Evolutionary conservation across 2,329 filamentous ascomycete genomes (phyloP).

Genomic region (Ilyonectria sp.): DNA sequence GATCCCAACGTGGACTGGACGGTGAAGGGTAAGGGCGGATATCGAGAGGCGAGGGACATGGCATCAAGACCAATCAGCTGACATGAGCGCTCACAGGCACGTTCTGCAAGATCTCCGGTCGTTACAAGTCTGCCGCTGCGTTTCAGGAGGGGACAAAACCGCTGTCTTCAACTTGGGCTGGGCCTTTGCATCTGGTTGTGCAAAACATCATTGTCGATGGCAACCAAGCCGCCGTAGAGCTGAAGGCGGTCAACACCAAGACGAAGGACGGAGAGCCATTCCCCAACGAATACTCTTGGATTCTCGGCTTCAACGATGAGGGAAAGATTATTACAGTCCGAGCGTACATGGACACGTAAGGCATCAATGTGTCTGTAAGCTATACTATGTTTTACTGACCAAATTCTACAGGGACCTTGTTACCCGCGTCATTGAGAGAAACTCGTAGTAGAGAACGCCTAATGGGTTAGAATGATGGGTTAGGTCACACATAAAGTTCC

Average conservation of each 20-base stretch:
- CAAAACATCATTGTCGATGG: constrained; percentile 17
- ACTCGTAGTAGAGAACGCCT: too few species aligned
- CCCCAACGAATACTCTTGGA: constrained; percentile 13
- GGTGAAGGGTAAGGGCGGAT: constrained; percentile 3
- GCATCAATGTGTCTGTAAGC: too few species aligned
- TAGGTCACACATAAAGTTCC: too few species aligned
- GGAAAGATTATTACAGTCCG: constrained; percentile 8
- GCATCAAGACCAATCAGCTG: too few species aligned
- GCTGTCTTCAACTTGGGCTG: constrained; percentile 9
- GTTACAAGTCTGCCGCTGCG: constrained; percentile 2
- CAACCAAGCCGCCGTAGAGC: constrained; percentile 12
- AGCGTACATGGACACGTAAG: constrained; percentile 21
- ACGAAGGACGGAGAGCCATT: constrained; percentile 7
- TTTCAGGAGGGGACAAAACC: constrained; percentile 10
- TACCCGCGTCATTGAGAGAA: background rate
- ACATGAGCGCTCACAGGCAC: too few species aligned
- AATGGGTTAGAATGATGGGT: too few species aligned
- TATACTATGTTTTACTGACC: background rate
- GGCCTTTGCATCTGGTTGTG: background rate
- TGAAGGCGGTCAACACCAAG: constrained; percentile 7
- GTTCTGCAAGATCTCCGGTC: constrained; percentile 12
- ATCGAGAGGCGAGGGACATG: too few species aligned
- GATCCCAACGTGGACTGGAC: constrained; percentile 6
- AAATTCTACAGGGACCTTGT: constrained; percentile 2
- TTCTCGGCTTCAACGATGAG: constrained; percentile 5